phyloP scores from a whole-genome alignment of 352 stramenopile genomes.

The Globisporangium iwayamae region DNA sequence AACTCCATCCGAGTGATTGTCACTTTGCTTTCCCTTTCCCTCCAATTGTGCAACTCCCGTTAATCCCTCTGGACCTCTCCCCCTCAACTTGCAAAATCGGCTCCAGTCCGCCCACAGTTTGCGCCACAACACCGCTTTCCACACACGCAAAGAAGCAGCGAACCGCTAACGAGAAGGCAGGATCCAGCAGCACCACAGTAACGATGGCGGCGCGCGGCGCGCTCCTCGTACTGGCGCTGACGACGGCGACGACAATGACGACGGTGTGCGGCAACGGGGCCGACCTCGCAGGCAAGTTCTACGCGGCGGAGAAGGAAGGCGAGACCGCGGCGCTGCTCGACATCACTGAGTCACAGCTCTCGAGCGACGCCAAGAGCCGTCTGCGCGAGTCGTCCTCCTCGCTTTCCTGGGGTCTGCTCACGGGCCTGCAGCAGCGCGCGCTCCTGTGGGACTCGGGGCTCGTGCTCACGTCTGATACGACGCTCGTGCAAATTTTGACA shows the following conservation, averaged over 20 bases:
- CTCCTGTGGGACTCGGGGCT: slow-evolving; percentile 71
- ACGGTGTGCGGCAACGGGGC: slow-evolving; percentile 14
- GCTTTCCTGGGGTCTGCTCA: slow-evolving; percentile 25
- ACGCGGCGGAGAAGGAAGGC: slow-evolving; percentile 31
- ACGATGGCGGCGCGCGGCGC: slow-evolving; percentile 7
- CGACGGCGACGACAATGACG: background rate
- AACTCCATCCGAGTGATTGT: no score
- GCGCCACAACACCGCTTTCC: background rate
- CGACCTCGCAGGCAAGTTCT: slow-evolving; percentile 57
- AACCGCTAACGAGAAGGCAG: background rate
- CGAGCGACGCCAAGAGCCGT: slow-evolving; percentile 28
- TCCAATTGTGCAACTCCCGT: no score
- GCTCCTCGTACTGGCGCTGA: slow-evolving; percentile 4
- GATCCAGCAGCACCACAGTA: background rate
- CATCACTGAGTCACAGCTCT: slow-evolving; percentile 33
- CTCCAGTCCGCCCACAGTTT: no score
- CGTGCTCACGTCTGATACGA: slow-evolving; percentile 34
- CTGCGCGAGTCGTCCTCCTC: slow-evolving; percentile 6
- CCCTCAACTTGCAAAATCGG: no score
- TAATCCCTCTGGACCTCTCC: no score
- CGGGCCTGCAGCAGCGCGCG: slow-evolving; percentile 61
- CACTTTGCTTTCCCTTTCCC: no score
- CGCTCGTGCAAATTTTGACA: slow-evolving; percentile 59
- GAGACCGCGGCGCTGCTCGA: slow-evolving; percentile 23
- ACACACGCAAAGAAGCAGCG: slow-evolving; percentile 4